Percentiles rank a stretch among this genome's conserved stretches.
These are phyloP conservation scores for Priceomyces melissophilus DNA, from an alignment of 805 yeast genomes.

Conservation along the genomic window DNA sequence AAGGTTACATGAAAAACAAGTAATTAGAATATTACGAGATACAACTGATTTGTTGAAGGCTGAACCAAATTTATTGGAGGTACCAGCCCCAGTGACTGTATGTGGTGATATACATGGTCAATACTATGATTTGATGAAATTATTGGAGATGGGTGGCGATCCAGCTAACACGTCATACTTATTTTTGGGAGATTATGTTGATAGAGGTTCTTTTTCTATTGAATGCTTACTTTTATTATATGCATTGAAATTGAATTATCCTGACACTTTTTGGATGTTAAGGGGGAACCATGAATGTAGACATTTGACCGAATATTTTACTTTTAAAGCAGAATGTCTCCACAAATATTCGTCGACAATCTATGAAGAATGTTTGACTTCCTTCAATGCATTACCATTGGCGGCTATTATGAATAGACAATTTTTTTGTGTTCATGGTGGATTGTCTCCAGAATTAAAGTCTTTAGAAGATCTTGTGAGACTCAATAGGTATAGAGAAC, in stretches of 20 bases:
- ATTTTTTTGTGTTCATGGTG: conserved; percentile 96
- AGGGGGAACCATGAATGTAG: conserved; percentile 95
- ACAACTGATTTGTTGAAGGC: conserved; percentile 60
- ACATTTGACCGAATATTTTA: conserved; percentile 90
- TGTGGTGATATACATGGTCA: conserved; percentile 99
- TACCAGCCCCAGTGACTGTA: conserved; percentile 91
- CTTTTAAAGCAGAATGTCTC: conserved; percentile 85
- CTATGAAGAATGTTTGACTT: conserved; percentile 69
- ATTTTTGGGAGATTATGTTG: conserved; percentile 93
- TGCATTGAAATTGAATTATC: conserved; percentile 73
- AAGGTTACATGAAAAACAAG: conserved; percentile 67
- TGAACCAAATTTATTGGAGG: conserved; percentile 77
- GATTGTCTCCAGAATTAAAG: conserved; percentile 80
- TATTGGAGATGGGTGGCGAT: conserved; percentile 91
- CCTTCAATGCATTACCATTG: conserved; percentile 84
- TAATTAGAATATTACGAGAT: conserved; percentile 56
- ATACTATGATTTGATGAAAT: conserved; percentile 80
- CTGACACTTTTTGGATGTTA: conserved; percentile 70
- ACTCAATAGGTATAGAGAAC: conserved; percentile 81
- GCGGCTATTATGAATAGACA: conserved; percentile 93
- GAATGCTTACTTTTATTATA: conserved; percentile 78
- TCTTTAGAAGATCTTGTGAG: conserved; percentile 63
- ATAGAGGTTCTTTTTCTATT: conserved; percentile 86
- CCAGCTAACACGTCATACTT: conserved; percentile 74
- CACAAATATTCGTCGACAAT: conserved; percentile 69